Evolutionary conservation across 805 yeast genomes (phyloP).

Genomic region (Yarrowia alimentaria): DNA sequence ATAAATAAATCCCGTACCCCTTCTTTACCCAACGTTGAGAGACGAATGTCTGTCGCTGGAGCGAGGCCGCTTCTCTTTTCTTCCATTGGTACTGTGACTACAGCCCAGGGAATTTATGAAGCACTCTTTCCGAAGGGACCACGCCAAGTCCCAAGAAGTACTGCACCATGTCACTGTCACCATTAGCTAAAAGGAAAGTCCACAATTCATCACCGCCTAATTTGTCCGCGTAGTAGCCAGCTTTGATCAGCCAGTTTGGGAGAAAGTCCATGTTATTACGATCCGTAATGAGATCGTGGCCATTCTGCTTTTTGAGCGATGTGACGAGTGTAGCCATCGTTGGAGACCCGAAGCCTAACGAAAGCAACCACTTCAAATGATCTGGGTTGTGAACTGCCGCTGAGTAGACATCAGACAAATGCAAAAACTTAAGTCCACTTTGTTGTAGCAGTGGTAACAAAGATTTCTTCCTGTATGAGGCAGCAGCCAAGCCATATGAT

Average conservation of each 20-base stretch:
- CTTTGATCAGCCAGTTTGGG: conserved; percentile 12
- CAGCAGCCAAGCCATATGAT: background rate
- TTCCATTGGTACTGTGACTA: no score
- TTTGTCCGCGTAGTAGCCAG: conserved; percentile 12
- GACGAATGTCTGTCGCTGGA: no score
- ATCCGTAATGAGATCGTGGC: background rate
- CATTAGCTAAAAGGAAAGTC: background rate
- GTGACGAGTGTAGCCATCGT: background rate
- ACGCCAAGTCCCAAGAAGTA: conserved; percentile 6
- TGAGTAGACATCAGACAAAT: background rate
- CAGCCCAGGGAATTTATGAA: conserved; percentile 6
- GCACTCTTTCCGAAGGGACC: background rate
- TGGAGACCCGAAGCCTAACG: conserved; percentile 1
- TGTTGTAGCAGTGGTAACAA: conserved; percentile 5
- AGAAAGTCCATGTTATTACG: conserved; percentile 1
- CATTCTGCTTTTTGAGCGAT: background rate
- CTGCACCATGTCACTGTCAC: background rate
- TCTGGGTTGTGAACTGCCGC: background rate
- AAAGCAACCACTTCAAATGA: conserved; percentile 1
- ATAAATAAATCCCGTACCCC: no score
- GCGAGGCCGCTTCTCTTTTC: no score
- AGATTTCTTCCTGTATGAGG: background rate
- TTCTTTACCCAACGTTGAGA: no score
- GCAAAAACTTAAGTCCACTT: conserved; percentile 2
- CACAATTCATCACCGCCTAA: conserved; percentile 5